Base-by-base conservation (phyloP, 257 asterid genomes). In the Jasminum sambac region DNA sequence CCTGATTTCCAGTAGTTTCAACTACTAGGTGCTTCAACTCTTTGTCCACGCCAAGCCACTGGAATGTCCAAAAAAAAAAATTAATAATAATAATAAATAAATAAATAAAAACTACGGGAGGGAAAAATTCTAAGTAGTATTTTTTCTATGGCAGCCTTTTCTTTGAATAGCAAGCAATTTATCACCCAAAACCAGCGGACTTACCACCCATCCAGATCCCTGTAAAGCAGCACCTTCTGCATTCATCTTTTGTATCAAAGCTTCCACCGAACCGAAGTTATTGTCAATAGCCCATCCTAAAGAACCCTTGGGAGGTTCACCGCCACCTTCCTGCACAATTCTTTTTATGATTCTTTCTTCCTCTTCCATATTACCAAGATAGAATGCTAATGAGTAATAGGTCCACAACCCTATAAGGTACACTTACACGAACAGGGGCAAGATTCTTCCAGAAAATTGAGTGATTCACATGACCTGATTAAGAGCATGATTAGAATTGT, bases 121-220 rank as follows among this genome's bases (percentile, higher is more conserved):
- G 8, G 9, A n/a, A 8, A 11, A 50, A 4, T 10, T 11, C 0
- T 24, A 50, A 40, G 43, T 11, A 71, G 17, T 5, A 67, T 2
- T 14, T 40, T 14, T 40, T 63, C 65, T 25, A 30, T 2, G 19
- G 66, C 80, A 25, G 61, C 63, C 63, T 68, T n/a, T 5, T 9
- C 11, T 64, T 60, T 44, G 48, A 46, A 30, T 5, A 70, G 24
- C 40, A 13, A 16, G 55, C 11, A 61, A 23, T 44, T 30, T 24
- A 63, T 65, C 58, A 64, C 77, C 55, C 70, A 67, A n/a, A n/a
- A 60, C 71, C 17, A 63, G 11, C 70, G 37, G 71, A 70, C 86
- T 66, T 81, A 90, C 97, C 94, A 90, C 96, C 97, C 97, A 90
- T 81, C 96, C 97, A 26, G 97, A 90, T 57, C 97, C 97, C 81